Evolutionary conservation across 352 stramenopile genomes (phyloP).

Genomic region (Globisporangium paddicum): DNA sequence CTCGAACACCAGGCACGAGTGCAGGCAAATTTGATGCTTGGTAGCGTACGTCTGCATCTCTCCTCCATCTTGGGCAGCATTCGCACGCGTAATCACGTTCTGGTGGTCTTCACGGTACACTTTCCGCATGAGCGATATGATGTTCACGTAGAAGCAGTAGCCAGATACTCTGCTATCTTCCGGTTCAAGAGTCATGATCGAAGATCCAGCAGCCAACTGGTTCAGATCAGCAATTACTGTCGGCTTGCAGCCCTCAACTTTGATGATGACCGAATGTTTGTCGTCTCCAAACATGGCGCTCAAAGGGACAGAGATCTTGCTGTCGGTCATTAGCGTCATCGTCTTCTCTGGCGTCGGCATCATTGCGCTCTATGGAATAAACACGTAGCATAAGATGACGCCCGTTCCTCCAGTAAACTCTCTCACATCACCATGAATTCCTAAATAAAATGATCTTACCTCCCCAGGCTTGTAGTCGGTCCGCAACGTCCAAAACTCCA

Average conservation of each 20-base stretch:
- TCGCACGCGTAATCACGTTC: slow-evolving; percentile 59
- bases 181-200: slow-evolving; percentile 66
- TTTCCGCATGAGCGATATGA: slow-evolving; percentile 77
- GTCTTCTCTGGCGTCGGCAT: slow-evolving; percentile 37
- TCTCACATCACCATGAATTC: not conserved
- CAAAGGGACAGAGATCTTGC: slow-evolving; percentile 83
- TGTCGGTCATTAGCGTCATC: slow-evolving; percentile 50
- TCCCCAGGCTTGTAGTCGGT: slow-evolving; percentile 44
- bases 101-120: slow-evolving; percentile 87
- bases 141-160: slow-evolving; percentile 86
- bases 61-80: slow-evolving; percentile 29
- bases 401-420: not conserved
- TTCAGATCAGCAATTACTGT: slow-evolving; percentile 75
- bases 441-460: slow-evolving; percentile 14
- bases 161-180: slow-evolving; percentile 48
- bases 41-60: slow-evolving; percentile 78
- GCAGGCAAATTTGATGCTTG: slow-evolving; percentile 84
- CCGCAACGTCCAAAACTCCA: slow-evolving; percentile 76
- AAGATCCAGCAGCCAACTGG: slow-evolving; percentile 49
- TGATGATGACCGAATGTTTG: slow-evolving; percentile 81
- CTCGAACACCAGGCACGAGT: slow-evolving; percentile 83
- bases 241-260: slow-evolving; percentile 80
- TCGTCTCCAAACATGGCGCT: slow-evolving; percentile 74
- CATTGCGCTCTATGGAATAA: slow-evolving; percentile 23
- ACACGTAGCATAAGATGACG: not conserved